Evolutionary conservation across 2,329 filamentous ascomycete genomes (phyloP).

Genomic region (Mollisia scopiformis): DNA sequence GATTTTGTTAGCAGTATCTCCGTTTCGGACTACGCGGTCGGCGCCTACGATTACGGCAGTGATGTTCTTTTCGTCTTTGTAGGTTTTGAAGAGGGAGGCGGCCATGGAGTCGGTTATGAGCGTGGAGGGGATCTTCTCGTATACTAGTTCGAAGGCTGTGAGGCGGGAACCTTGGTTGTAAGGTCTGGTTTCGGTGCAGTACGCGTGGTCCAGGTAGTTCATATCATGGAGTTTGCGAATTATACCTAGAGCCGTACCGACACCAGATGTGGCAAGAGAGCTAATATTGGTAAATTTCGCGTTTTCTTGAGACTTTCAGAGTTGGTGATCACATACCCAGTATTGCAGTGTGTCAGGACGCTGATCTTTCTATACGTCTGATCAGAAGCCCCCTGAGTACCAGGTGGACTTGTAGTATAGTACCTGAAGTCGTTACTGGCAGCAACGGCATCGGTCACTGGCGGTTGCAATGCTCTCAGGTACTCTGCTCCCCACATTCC

Average conservation of each 20-base stretch:
- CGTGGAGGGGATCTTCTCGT: conserved; percentile 88
- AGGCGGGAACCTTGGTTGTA: conserved; percentile 97
- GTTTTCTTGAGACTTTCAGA: not conserved
- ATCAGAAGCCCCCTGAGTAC: conserved; percentile 43
- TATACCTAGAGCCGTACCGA: conserved; percentile 93
- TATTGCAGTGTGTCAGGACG: conserved; percentile 98
- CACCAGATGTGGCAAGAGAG: conserved; percentile 95
- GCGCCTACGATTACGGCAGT: conserved; percentile 91
- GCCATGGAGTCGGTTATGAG: conserved; percentile 98
- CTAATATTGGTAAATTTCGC: conserved; percentile 42
- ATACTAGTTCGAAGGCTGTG: conserved; percentile 95
- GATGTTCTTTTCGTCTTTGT: conserved; percentile 68
- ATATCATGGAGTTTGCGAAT: conserved; percentile 78
- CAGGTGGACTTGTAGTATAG: conserved; percentile 41
- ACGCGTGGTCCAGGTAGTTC: conserved; percentile 75
- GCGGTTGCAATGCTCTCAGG: conserved; percentile 54
- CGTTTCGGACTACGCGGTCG: conserved; percentile 93
- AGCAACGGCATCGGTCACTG: conserved; percentile 25
- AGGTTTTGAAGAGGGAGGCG: conserved; percentile 73
- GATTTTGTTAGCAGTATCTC: conserved; percentile 98
- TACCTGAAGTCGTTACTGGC: conserved; percentile 32
- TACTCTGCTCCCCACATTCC: conserved; percentile 83
- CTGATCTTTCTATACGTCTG: conserved; percentile 62
- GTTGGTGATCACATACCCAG: conserved; percentile 61
- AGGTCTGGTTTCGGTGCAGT: conserved; percentile 94